Percentiles rank a stretch among this genome's conserved stretches.
Evolutionary conservation across 2,329 filamentous ascomycete species (phyloP).

Genomic region (Plectosphaerella plurivora): DNA sequence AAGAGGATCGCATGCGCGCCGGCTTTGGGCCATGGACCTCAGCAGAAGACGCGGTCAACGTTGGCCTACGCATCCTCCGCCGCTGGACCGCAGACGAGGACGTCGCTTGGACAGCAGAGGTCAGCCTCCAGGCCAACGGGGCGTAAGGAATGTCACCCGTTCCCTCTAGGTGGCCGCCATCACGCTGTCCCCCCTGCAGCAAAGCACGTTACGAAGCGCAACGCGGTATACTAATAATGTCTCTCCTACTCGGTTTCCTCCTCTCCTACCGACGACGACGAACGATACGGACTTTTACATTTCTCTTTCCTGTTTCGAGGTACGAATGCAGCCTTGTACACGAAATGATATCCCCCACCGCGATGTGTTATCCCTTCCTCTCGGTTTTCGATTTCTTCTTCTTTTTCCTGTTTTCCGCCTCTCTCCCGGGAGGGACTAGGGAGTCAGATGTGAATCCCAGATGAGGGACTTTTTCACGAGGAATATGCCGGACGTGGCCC

Average conservation of each 20-base stretch:
- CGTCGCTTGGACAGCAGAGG: constrained; percentile 40
- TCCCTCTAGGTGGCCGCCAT: too few species aligned
- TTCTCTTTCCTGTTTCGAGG: too few species aligned
- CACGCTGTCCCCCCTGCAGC: neutral
- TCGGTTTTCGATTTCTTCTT: too few species aligned
- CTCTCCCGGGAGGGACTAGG: too few species aligned
- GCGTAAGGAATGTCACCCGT: neutral
- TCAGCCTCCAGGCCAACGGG: constrained; percentile 12
- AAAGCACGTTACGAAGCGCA: neutral
- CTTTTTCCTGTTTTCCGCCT: too few species aligned
- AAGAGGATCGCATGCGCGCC: constrained; percentile 16
- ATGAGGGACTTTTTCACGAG: too few species aligned
- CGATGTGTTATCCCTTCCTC: too few species aligned
- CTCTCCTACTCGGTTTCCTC: neutral
- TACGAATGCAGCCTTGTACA: too few species aligned
- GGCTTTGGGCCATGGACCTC: constrained; percentile 37
- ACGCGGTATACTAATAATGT: too few species aligned
- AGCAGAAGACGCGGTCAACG: constrained; percentile 37
- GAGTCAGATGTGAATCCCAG: too few species aligned
- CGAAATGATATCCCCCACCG: too few species aligned
- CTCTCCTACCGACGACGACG: neutral
- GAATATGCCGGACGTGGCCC: too few species aligned
- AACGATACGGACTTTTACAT: neutral
- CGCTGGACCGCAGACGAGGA: constrained; percentile 39
- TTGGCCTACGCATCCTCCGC: constrained; percentile 33